phyloP scores from a whole-genome alignment of 2,329 filamentous ascomycete genomes.

The Colletotrichum trifolii region DNA sequence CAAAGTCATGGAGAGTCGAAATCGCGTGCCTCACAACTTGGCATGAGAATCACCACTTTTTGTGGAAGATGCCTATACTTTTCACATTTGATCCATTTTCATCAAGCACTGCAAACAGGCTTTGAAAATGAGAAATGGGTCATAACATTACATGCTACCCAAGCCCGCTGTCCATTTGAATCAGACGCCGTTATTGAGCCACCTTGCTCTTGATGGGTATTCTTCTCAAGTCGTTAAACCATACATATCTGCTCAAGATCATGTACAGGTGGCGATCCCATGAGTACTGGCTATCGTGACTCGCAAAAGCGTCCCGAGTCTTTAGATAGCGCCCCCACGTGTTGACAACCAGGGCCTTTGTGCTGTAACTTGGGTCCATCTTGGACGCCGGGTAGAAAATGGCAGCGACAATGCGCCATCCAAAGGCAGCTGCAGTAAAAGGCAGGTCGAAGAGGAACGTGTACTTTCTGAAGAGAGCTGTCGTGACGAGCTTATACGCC shows the following conservation, averaged over 20 bases:
- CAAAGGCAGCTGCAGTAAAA: constrained; percentile 51
- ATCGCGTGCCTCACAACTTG: too few relatives aligned
- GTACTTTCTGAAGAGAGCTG: constrained; percentile 50
- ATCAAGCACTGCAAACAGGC: too few relatives aligned
- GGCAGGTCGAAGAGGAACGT: constrained; percentile 51
- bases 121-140: too few relatives aligned
- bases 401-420: neutral
- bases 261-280: constrained; percentile 54
- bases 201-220: neutral
- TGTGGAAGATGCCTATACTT: too few relatives aligned
- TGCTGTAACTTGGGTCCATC: constrained; percentile 11
- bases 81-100: too few relatives aligned
- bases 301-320: constrained; percentile 50
- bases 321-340: constrained; percentile 48
- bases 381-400: neutral
- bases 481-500: constrained; percentile 50
- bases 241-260: constrained; percentile 52
- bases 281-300: constrained; percentile 52
- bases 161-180: too few relatives aligned
- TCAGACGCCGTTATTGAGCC: too few relatives aligned
- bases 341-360: constrained; percentile 49
- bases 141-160: too few relatives aligned
- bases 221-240: constrained; percentile 47
- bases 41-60: too few relatives aligned
- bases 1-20: too few relatives aligned